These are phyloP conservation scores for Conidiobolus incongruus DNA, from an alignment of 371 early-diverging fungal genomes.

Conservation along the genomic window DNA sequence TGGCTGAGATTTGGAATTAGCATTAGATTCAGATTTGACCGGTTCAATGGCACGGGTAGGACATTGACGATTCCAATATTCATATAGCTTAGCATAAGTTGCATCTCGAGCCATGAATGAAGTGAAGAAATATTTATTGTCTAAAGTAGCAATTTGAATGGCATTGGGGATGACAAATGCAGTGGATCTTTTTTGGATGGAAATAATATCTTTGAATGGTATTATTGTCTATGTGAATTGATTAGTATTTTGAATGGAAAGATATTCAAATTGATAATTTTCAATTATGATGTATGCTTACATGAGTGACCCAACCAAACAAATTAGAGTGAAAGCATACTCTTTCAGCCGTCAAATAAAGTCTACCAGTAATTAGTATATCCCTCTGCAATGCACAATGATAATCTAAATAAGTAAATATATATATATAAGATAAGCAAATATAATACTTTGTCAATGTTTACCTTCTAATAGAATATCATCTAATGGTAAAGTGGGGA, in stretches of 20 bases:
- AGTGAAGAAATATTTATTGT: conserved; percentile 55
- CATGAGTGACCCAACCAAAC: conserved; percentile 86
- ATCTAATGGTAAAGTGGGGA: conserved; percentile 34
- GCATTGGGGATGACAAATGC: conserved; percentile 75
- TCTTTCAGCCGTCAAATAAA: conserved; percentile 68
- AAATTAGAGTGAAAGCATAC: conserved; percentile 89
- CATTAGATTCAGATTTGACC: conserved; percentile 6
- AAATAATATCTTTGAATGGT: conserved; percentile 54
- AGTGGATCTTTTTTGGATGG: conserved; percentile 54
- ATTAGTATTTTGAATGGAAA: not conserved
- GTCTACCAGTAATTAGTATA: conserved; percentile 72
- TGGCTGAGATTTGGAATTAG: not conserved
- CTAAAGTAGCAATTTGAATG: conserved; percentile 48
- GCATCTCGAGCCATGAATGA: conserved; percentile 60
- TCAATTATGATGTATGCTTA: too few relatives aligned
- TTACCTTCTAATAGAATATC: conserved; percentile 43
- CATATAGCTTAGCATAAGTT: conserved; percentile 41
- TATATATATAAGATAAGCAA: too few relatives aligned
- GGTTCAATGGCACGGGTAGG: conserved; percentile 13
- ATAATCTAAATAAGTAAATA: conserved; percentile 48
- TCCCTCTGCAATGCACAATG: conserved; percentile 83
- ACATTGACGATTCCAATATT: conserved; percentile 23
- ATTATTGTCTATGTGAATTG: conserved; percentile 39
- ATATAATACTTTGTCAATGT: too few relatives aligned
- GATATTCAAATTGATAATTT: too few relatives aligned